Conservation (phyloP, 805 yeast genomes). For the Myxozyma monticola region DNA sequence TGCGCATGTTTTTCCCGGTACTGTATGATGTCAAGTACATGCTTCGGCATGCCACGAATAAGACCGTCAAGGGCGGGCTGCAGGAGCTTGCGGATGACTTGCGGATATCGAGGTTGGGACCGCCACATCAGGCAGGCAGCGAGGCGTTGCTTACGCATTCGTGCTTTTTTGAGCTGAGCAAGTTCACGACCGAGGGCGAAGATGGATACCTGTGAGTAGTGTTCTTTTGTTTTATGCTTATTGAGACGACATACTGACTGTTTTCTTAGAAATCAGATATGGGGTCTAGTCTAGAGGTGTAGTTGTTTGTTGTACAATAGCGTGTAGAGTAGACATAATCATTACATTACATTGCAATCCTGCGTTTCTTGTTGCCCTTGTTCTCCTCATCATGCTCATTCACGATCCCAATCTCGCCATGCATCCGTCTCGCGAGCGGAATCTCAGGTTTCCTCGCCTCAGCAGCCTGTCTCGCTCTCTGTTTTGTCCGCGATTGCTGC, state of each 20-base stretch:
- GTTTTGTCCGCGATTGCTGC: slow-evolving; percentile 2
- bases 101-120: slow-evolving; percentile 39
- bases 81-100: slow-evolving; percentile 48
- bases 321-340: background rate
- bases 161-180: slow-evolving; percentile 45
- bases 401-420: slow-evolving; percentile 20
- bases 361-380: slow-evolving; percentile 4
- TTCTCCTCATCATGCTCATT: slow-evolving; percentile 15
- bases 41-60: slow-evolving; percentile 38
- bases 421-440: slow-evolving; percentile 27
- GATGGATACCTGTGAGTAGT: slow-evolving; percentile 7
- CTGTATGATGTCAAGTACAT: slow-evolving; percentile 74
- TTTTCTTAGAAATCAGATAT: background rate
- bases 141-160: slow-evolving; percentile 46
- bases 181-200: slow-evolving; percentile 28
- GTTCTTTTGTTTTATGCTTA: no score
- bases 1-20: slow-evolving; percentile 72
- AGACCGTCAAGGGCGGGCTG: slow-evolving; percentile 36
- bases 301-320: background rate
- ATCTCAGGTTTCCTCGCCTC: slow-evolving; percentile 29
- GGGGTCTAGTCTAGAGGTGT: background rate
- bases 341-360: background rate
- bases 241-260: background rate
- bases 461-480: slow-evolving; percentile 16
- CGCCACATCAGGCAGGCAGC: slow-evolving; percentile 47